Conservation (phyloP, 768 basidiomycete genomes). For the Piloderma croceum region DNA sequence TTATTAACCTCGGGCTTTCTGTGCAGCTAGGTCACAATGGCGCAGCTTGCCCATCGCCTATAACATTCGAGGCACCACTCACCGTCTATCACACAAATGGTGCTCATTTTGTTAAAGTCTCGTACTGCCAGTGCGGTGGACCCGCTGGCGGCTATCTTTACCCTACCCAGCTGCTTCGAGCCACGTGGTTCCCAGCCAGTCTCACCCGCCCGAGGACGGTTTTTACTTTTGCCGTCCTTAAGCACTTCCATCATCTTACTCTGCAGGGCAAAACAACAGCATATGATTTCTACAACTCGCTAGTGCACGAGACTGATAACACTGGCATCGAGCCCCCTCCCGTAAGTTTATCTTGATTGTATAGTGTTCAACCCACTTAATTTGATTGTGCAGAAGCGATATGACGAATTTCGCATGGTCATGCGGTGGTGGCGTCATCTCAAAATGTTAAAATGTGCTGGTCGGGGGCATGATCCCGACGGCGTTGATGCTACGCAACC, state of each 20-base stretch:
- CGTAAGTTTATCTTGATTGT: neutral
- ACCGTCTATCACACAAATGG: slow-evolving; percentile 11
- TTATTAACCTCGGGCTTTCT: slow-evolving; percentile 13
- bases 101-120: slow-evolving; percentile 15
- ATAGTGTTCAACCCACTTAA: neutral
- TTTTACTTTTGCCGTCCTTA: slow-evolving; percentile 10
- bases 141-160: slow-evolving; percentile 8
- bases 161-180: slow-evolving; percentile 12
- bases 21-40: slow-evolving; percentile 18
- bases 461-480: slow-evolving; percentile 15
- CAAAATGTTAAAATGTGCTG: slow-evolving; percentile 19
- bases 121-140: slow-evolving; percentile 17
- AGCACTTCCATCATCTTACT: slow-evolving; percentile 12
- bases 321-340: too few species aligned
- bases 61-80: slow-evolving; percentile 5
- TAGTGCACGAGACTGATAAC: slow-evolving; percentile 13
- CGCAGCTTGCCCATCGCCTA: slow-evolving; percentile 4
- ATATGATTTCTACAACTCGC: slow-evolving; percentile 15
- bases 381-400: slow-evolving; percentile 3
- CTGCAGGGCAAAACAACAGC: slow-evolving; percentile 15
- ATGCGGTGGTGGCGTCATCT: slow-evolving; percentile 18
- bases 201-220: slow-evolving; percentile 9
- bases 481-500: slow-evolving; percentile 15
- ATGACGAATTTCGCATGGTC: slow-evolving; percentile 8
- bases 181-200: slow-evolving; percentile 13